Conservation (phyloP, 2,329 filamentous ascomycete genomes). For the Leptodontidium sp. region DNA sequence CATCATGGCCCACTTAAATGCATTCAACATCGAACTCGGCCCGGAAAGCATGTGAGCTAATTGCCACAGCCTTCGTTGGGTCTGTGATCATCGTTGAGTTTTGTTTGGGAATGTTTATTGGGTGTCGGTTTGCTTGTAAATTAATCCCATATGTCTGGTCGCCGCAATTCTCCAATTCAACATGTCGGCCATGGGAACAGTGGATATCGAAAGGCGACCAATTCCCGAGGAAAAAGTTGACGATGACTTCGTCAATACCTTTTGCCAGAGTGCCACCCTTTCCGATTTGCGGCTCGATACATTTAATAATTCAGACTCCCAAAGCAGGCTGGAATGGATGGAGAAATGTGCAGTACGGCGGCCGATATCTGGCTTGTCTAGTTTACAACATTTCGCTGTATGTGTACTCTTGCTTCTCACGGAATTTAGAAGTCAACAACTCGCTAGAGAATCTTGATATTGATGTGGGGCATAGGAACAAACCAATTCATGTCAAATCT, state of each 20-base stretch:
- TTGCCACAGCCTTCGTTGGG: no score
- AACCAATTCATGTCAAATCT: conserved; percentile 30
- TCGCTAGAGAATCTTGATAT: not conserved
- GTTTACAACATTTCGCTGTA: conserved; percentile 21
- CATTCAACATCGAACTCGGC: no score
- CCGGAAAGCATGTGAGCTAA: no score
- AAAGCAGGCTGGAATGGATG: not conserved
- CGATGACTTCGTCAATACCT: conserved; percentile 11
- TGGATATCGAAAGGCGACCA: no score
- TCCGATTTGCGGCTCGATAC: conserved; percentile 17
- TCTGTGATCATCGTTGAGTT: no score
- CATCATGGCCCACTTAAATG: no score
- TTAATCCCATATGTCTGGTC: no score
- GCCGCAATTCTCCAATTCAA: no score
- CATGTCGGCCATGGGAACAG: no score
- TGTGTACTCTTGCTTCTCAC: not conserved
- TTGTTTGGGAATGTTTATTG: no score
- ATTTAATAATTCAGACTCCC: not conserved
- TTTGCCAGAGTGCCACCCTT: not conserved
- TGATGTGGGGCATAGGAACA: conserved; percentile 5
- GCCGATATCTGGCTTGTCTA: not conserved
- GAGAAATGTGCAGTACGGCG: not conserved
- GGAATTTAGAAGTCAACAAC: not conserved
- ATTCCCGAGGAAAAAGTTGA: not conserved
- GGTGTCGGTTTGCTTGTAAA: no score